These are phyloP conservation scores for Saccharomyces jurei DNA, from an alignment of 805 yeast species.

Conservation along the genomic window DNA sequence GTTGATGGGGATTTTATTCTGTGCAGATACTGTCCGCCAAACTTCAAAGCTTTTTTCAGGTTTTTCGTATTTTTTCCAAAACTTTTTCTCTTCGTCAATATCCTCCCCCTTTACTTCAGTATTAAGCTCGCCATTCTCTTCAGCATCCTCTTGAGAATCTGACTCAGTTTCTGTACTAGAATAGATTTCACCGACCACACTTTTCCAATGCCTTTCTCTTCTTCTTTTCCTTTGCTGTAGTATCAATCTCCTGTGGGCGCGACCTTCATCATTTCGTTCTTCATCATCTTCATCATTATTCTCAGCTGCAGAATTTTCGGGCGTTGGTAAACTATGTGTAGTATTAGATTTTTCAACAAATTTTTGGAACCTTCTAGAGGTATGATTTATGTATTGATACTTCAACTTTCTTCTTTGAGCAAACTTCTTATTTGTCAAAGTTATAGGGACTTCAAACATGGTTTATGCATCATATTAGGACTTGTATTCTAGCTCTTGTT, in stretches of 20 bases:
- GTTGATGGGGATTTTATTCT: conserved; percentile 15
- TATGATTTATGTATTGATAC: conserved; percentile 22
- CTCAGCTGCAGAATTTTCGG: conserved; percentile 22
- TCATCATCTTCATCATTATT: conserved; percentile 8
- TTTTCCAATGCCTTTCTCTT: conserved; percentile 15
- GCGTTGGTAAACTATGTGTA: conserved; percentile 16
- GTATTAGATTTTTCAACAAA: background rate
- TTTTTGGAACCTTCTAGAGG: conserved; percentile 12
- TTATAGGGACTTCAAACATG: conserved; percentile 27
- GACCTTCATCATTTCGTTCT: background rate
- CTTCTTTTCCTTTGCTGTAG: conserved; percentile 7
- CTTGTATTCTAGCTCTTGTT: background rate
- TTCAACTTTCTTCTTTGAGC: conserved; percentile 20
- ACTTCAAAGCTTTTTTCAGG: conserved; percentile 27
- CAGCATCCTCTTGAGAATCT: conserved; percentile 5
- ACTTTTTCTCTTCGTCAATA: conserved; percentile 19
- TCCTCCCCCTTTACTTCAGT: background rate
- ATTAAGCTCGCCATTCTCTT: conserved; percentile 4
- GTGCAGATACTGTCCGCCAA: conserved; percentile 17
- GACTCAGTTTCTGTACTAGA: background rate
- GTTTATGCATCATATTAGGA: background rate
- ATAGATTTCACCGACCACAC: conserved; percentile 15
- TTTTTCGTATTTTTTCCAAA: conserved; percentile 21
- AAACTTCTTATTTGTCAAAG: conserved; percentile 9
- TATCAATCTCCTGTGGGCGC: background rate